Evolutionary conservation across 495 filamentous ascomycete genomes (phyloP).

Genomic region (Aspergillus hancockii): DNA sequence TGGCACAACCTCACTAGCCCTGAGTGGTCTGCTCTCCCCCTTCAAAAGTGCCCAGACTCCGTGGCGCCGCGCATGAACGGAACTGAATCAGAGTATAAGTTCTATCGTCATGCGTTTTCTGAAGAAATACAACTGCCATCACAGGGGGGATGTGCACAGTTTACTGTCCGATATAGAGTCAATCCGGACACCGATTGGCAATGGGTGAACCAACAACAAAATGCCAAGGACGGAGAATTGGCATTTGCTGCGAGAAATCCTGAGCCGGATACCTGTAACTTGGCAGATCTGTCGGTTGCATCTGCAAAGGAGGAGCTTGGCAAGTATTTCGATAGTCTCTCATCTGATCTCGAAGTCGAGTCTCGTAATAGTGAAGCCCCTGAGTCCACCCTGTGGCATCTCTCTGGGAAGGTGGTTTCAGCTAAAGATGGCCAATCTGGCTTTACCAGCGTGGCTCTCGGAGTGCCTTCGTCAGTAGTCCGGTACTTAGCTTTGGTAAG

Average conservation of each 20-base stretch:
- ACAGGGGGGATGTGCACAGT: slow-evolving; percentile 46
- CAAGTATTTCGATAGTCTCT: slow-evolving; percentile 61
- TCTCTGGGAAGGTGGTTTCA: slow-evolving; percentile 55
- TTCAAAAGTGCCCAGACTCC: slow-evolving; percentile 25
- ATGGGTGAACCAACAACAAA: slow-evolving; percentile 70
- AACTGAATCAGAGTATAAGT: slow-evolving; percentile 18
- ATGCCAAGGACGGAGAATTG: slow-evolving; percentile 62
- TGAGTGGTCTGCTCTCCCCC: slow-evolving; percentile 40
- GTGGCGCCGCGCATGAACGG: slow-evolving; percentile 37
- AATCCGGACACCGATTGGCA: slow-evolving; percentile 60
- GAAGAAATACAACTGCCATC: slow-evolving; percentile 36
- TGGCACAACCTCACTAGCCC: slow-evolving; percentile 66
- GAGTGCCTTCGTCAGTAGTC: slow-evolving; percentile 55
- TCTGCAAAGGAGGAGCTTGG: slow-evolving; percentile 46
- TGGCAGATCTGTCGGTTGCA: slow-evolving; percentile 14
- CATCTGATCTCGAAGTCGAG: slow-evolving; percentile 57
- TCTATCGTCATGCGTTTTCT: slow-evolving; percentile 42
- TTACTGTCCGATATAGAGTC: slow-evolving; percentile 76
- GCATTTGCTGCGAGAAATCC: slow-evolving; percentile 36
- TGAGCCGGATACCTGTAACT: slow-evolving; percentile 13
- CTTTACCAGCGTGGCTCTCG: slow-evolving; percentile 58
- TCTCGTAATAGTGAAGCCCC: slow-evolving; percentile 65
- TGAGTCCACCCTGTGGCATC: slow-evolving; percentile 68
- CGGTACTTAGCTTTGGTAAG: slow-evolving; percentile 79
- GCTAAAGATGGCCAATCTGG: slow-evolving; percentile 59